Conservation (phyloP, 2,329 filamentous ascomycete species). For the Drechslerella stenobrocha region DNA sequence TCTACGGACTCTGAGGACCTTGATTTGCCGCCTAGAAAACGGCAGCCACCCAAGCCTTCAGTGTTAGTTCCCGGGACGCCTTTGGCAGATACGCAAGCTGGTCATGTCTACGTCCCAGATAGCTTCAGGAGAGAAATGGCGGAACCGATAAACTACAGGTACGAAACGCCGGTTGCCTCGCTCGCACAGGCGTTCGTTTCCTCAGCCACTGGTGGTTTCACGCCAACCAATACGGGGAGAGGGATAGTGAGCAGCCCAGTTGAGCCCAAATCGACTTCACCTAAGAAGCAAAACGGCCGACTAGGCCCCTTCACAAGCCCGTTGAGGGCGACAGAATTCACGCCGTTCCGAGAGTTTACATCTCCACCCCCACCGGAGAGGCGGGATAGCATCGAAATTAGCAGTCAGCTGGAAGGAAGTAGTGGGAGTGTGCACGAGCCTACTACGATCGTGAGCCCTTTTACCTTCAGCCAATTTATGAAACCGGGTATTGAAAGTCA, state of each 20-base stretch:
- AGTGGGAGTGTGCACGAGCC: constrained; percentile 14
- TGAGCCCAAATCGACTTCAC: constrained; percentile 5
- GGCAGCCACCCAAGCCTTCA: neutral
- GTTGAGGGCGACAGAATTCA: constrained; percentile 20
- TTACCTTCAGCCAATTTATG: constrained; percentile 42
- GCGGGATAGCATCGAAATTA: neutral
- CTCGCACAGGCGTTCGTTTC: constrained; percentile 16
- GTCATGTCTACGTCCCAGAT: constrained; percentile 22
- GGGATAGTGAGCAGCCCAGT: constrained; percentile 10
- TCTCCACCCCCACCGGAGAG: constrained; percentile 5
- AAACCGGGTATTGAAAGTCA: constrained; percentile 28
- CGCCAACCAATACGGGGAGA: constrained; percentile 8
- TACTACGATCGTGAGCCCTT: constrained; percentile 33
- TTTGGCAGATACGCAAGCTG: constrained; percentile 20
- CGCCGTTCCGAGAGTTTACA: constrained; percentile 16
- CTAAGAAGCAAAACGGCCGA: neutral
- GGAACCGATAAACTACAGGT: constrained; percentile 18
- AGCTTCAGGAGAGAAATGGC: constrained; percentile 40
- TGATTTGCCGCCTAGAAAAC: neutral
- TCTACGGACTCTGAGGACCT: constrained; percentile 6
- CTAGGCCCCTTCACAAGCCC: constrained; percentile 13
- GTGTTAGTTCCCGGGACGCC: constrained; percentile 23
- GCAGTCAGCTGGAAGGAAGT: neutral
- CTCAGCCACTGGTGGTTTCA: constrained; percentile 9
- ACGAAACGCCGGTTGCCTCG: constrained; percentile 18